Evolutionary conservation across 2,329 filamentous ascomycete species (phyloP), one percentile per base, ranked within the genome.

Genomic region (Polychaeton citri): DNA sequence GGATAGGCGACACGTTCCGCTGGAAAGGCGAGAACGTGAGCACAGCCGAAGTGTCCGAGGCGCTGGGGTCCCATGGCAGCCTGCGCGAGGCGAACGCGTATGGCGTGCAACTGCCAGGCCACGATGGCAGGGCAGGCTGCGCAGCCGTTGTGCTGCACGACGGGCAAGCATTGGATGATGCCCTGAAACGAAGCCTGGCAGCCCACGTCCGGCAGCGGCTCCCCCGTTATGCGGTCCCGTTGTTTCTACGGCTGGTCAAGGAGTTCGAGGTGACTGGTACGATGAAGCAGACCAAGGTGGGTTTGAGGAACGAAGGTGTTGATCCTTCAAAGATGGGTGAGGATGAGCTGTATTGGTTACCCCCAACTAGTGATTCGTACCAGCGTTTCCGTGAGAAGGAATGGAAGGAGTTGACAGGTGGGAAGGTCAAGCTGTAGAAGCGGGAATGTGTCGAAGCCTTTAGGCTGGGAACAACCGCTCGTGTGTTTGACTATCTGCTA

Each of bases 81-180:
- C 67, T 93, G 10, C 63, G 70, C 20, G 85, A 93, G 61, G 80
- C 82, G 20, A 92, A 92, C 48, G 85, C 93, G 19, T 93, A 92
- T 50, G 85, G 85, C 24, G 81, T 93, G 2, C 58, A 74, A 30
- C 60, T 93, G 6, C 85, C 85, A 0, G 69, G 81, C 44, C 83
- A 92, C 51, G 85, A 93, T 50, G 85, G 85, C 13, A 71, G 84
- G 18, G 84, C 83, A 0, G 86, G 86, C 2, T 93, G 86, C 48
- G 85, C 78, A 0, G 80, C 82, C 5, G 59, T 92, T 1, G 61
- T 71, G 12, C 62, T 74, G 9, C 61, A 63, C 16, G 62, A 65
- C 16, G 60, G 63, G 4, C 45, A 55, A 1, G 46, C 38, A 13
- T 37, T 54, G 17, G 46, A 54, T n/a, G 60, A 54, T 41, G 52